phyloP scores from a whole-genome alignment of 805 yeast genomes.

The Cyberlindnera suaveolens region DNA sequence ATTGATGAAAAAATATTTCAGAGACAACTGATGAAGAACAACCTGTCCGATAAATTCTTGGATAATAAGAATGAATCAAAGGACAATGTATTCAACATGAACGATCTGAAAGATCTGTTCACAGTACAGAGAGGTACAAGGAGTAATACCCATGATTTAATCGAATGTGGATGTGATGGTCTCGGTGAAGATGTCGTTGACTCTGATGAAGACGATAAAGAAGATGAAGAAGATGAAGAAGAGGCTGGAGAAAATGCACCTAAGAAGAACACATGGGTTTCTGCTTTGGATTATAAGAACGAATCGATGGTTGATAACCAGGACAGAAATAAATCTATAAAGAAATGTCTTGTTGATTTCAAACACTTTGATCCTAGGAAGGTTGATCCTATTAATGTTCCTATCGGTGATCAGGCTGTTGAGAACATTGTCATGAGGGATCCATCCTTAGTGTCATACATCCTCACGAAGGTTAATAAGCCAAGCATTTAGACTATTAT shows the following conservation, averaged over 20 bases:
- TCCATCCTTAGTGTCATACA: slow-evolving; percentile 29
- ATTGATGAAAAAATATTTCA: slow-evolving; percentile 94
- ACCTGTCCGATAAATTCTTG: slow-evolving; percentile 67
- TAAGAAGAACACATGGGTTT: slow-evolving; percentile 15
- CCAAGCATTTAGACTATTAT: slow-evolving; percentile 10
- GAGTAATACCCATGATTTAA: slow-evolving; percentile 74
- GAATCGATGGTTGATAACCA: not conserved
- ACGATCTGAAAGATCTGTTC: slow-evolving; percentile 72
- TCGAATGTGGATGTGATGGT: slow-evolving; percentile 59
- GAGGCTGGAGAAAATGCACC: slow-evolving; percentile 2
- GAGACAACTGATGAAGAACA: slow-evolving; percentile 80
- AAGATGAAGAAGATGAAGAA: slow-evolving; percentile 21
- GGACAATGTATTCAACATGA: slow-evolving; percentile 61
- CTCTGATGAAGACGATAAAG: slow-evolving; percentile 9
- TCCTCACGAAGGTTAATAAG: slow-evolving; percentile 35
- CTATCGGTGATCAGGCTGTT: slow-evolving; percentile 29
- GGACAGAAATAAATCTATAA: slow-evolving; percentile 38
- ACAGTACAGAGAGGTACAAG: slow-evolving; percentile 42
- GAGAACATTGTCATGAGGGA: slow-evolving; percentile 23
- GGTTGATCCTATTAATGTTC: slow-evolving; percentile 5
- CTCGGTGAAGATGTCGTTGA: slow-evolving; percentile 33
- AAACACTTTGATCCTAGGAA: slow-evolving; percentile 53
- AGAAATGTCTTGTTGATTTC: slow-evolving; percentile 55
- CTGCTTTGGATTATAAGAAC: slow-evolving; percentile 17
- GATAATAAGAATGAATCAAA: slow-evolving; percentile 38